Evolutionary conservation across 2,329 filamentous ascomycete genomes (phyloP), one percentile per base, ranked within the genome.

Genomic region (Coniochaeta hoffmannii): DNA sequence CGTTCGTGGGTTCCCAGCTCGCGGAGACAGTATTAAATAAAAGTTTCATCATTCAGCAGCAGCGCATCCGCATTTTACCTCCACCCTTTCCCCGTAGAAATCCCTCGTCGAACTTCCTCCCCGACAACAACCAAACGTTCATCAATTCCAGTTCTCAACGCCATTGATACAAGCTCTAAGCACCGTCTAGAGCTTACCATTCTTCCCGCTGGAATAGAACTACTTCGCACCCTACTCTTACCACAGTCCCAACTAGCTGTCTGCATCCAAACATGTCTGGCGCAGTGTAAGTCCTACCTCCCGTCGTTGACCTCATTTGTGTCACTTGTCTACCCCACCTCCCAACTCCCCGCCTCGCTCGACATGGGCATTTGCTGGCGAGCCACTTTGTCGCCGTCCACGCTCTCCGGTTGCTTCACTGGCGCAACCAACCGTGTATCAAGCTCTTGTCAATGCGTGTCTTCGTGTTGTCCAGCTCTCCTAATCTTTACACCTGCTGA

Each of bases 201-300:
- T 49, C 38, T 36, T 41, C 32, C 14, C 28, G 31, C 38, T 38
- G 30, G 55, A 12, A 36, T 17, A 28, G 12, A 12, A 19, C n/a
- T n/a, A 50, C 8, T 30, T n/a, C 9, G n/a, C 4, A 14, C 26
- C 19, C 3, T 34, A 34, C 36, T 26, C 34, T 26, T 35, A 28
- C 28, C 35, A 36, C 6, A 36, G 10, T 3, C 8, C 28, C 28
- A 49, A 30, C n/a, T 51, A 53, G 15, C 34, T 30, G 31, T 35
- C 50, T 53, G 31, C 22, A n/a, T 38, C 28, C 50, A 26, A 80
- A 73, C 73, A 84, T 85, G 81, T 84, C 81, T 79, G 80, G 80
- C 71, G 73, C 83, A 74, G 82, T 84, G 83, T 87, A 82, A 86
- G 83, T 85, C 60, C 15, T 31, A 26, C 14, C 31, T 28, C 6